phyloP scores from a whole-genome alignment of 2,329 filamentous ascomycete genomes.

The Aspergillus pseudotamarii region DNA sequence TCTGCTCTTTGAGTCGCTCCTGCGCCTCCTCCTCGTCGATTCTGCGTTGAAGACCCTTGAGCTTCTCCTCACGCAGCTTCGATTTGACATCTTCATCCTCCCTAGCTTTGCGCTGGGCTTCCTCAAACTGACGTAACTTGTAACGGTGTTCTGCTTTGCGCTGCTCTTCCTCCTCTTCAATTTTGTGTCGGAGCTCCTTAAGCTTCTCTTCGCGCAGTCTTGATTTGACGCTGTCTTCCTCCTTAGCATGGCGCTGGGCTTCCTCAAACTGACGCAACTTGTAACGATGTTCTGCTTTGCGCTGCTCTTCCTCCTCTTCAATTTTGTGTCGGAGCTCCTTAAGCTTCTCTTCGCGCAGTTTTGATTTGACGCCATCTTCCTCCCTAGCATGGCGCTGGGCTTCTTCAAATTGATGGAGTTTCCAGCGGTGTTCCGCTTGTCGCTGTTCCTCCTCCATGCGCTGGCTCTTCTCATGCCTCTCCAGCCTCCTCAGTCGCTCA shows the following conservation, averaged over 20 bases:
- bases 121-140: conserved; percentile 18
- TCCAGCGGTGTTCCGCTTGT: conserved; percentile 19
- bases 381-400: conserved; percentile 32
- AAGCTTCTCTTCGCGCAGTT: conserved; percentile 34
- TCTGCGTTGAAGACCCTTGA: conserved; percentile 36
- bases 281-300: conserved; percentile 18
- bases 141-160: conserved; percentile 19
- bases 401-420: conserved; percentile 18
- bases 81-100: conserved; percentile 37
- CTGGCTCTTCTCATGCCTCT: conserved; percentile 44
- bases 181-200: conserved; percentile 34
- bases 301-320: conserved; percentile 50
- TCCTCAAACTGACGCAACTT: conserved; percentile 20
- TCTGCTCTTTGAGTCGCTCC: conserved; percentile 40
- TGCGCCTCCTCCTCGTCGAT: conserved; percentile 50
- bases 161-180: conserved; percentile 48
- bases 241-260: conserved; percentile 29
- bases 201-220: conserved; percentile 35
- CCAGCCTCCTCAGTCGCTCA: conserved; percentile 40
- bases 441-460: conserved; percentile 36
- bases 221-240: conserved; percentile 36
- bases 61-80: conserved; percentile 31
- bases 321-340: conserved; percentile 35
- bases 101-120: conserved; percentile 29
- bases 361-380: conserved; percentile 36